Base-by-base conservation (phyloP, 2,329 filamentous ascomycete species). In the Epichloe sylvatica region DNA sequence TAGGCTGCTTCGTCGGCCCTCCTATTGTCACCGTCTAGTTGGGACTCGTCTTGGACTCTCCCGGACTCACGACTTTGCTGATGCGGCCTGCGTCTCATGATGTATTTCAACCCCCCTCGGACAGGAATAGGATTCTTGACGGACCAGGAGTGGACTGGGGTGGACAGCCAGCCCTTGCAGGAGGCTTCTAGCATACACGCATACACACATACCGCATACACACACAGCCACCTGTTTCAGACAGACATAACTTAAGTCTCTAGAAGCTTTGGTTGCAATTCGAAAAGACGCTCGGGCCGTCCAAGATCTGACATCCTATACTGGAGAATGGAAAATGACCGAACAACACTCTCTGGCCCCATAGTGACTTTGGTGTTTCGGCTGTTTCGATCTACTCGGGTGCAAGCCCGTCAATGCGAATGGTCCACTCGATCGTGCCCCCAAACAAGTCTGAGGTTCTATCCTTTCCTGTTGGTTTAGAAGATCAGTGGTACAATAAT, bases 191-290 rank as follows among this genome's bases (percentile, higher is more conserved):
- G 36, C 46, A 46, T 45, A 50, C 45, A 11, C 30, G 30, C 30
- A 30, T 30, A 30, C 25, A 30, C 25, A 7, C 23, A 23, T 23
- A 23, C 21, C 21, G 9, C 7, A 30, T 9, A 30, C 25, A 30
- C 30, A 54, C 51, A 55, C 48, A 49, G 46, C 51, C 53, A 50
- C 53, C 39, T 51, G 55, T 56, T 57, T 58, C 55, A 56, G 56
- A 54, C 49, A 48, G 43, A 47, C 49, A 19, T 38, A 41, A 43
- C 23, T 50, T 46, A 49, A 49, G 33, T 44, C 44, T 50, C 12
- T 50, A 48, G 49, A 49, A 49, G 49, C 46, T 47, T 46, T 51
- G 47, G 40, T 42, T 39, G 30, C 35, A 43, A 38, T 44, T 52
- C 46, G 33, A 38, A 45, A 45, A 52, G 46, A 53, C 51, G 52